Evolutionary conservation across 305 asterid genomes (phyloP).

Genomic region (Fraxinus greggii): DNA sequence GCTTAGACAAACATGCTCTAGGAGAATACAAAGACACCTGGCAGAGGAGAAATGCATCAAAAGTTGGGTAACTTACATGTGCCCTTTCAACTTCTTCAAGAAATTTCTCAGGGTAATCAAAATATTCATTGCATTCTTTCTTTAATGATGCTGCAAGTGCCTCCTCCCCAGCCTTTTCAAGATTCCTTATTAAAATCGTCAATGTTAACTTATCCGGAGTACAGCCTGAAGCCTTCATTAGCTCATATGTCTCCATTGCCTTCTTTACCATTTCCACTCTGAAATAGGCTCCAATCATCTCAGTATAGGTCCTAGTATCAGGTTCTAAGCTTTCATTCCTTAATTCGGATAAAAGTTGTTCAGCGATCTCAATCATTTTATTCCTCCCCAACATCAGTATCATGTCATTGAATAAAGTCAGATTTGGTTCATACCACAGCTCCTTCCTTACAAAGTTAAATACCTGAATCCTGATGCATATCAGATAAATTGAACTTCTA

Average conservation of each 20-base stretch:
- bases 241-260: conserved; percentile 59
- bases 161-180: conserved; percentile 59
- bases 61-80: conserved; percentile 41
- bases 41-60: conserved; percentile 4
- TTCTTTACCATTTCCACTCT: conserved; percentile 50
- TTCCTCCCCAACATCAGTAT: conserved; percentile 55
- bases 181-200: conserved; percentile 58
- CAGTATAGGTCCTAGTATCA: conserved; percentile 63
- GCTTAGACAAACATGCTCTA: background rate
- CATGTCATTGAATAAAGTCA: conserved; percentile 57
- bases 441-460: conserved; percentile 62
- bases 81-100: conserved; percentile 50
- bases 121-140: conserved; percentile 54
- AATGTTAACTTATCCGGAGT: conserved; percentile 65
- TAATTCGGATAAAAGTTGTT: conserved; percentile 46
- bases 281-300: conserved; percentile 75
- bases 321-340: conserved; percentile 57
- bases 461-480: conserved; percentile 52
- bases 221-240: conserved; percentile 67
- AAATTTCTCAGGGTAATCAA: conserved; percentile 56
- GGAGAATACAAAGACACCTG: background rate
- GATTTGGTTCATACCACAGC: conserved; percentile 60
- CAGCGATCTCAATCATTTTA: conserved; percentile 55
- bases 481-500: conserved; percentile 33
- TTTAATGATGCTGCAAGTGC: conserved; percentile 42